These are phyloP conservation scores for Backusella luteola DNA, from an alignment of 192 early-diverging fungal genomes.

Conservation along the genomic window DNA sequence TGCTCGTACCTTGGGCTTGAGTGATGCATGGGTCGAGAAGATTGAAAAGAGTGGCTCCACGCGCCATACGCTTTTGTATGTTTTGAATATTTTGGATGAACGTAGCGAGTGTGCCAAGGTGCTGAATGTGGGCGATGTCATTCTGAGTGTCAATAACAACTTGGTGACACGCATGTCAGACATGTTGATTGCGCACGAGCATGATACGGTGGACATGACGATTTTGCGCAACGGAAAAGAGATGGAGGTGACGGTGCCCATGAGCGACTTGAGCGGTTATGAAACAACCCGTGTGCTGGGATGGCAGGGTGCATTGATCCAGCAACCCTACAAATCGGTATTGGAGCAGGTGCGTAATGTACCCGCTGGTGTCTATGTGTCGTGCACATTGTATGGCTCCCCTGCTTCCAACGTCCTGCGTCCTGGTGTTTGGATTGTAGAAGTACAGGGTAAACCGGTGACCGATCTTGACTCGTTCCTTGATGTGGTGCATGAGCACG, in stretches of 20 bases:
- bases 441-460: conserved; percentile 63
- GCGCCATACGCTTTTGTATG: conserved; percentile 56
- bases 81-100: conserved; percentile 56
- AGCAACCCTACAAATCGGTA: conserved; percentile 69
- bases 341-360: conserved; percentile 63
- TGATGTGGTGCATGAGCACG: conserved; percentile 46
- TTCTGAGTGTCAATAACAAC: conserved; percentile 65
- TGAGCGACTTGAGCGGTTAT: conserved; percentile 48
- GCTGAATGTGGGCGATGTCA: conserved; percentile 64
- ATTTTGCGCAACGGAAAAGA: conserved; percentile 75
- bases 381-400: conserved; percentile 59
- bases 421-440: conserved; percentile 74
- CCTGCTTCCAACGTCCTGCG: conserved; percentile 59
- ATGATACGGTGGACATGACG: conserved; percentile 39
- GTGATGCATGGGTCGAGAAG: conserved; percentile 55
- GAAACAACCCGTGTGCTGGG: conserved; percentile 69
- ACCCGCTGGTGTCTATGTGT: conserved; percentile 64
- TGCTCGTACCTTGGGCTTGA: conserved; percentile 60
- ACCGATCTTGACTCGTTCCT: conserved; percentile 63
- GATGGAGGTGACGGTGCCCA: conserved; percentile 63
- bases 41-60: conserved; percentile 50
- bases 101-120: conserved; percentile 51
- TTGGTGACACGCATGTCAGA: conserved; percentile 62
- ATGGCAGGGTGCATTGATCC: conserved; percentile 84
- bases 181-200: conserved; percentile 47